Base-by-base conservation (phyloP, 305 asterid species). In the Fraxinus angustifolia region DNA sequence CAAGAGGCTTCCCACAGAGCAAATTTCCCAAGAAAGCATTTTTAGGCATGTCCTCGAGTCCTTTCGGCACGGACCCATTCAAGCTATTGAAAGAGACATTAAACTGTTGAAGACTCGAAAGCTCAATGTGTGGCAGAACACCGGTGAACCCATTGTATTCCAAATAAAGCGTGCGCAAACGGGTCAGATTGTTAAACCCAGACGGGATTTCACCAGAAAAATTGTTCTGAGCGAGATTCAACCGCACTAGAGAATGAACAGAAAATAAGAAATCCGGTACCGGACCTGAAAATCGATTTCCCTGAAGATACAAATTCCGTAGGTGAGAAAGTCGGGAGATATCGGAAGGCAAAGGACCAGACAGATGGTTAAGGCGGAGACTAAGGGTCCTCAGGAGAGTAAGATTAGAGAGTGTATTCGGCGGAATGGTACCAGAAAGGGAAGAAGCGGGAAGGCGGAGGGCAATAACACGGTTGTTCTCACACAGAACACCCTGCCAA, bases 361-460 rank as follows among this genome's bases (percentile, higher is more conserved):
- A 87, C 45, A 96, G 89, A 58, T 84, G 91, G 91, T 96, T 96
- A 73, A 93, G 83, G 56, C 99, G 97, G 80, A 96, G 95, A 85
- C 95, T 90, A 58, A 96, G 85, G 0, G 98, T 93, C 19, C 93
- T 90, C 58, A 96, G 92, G 1, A 53, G 30, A 0, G 97, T 86
- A 21, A 96, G 86, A 81, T 80, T 88, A 0, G 97, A 88, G 65
- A 96, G 80, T 1, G 97, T 88, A 84, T 79, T 74, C 3, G 48
- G 16, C 17, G 98, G 98, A 7, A 94, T 78, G 1, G 85, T 0
- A 3, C 97, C 98, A 76, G 48, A 76, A 80, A 94, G 98, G 2
- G 98, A 92, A 11, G 96, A 79, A 1, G 87, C 99, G 0, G 99
- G 99, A 67, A 96, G 91, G 68, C 97, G 97, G 76, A 96, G 97